Conservation (phyloP, 169 alveolate species). For the Cryptosporidium andersoni region DNA sequence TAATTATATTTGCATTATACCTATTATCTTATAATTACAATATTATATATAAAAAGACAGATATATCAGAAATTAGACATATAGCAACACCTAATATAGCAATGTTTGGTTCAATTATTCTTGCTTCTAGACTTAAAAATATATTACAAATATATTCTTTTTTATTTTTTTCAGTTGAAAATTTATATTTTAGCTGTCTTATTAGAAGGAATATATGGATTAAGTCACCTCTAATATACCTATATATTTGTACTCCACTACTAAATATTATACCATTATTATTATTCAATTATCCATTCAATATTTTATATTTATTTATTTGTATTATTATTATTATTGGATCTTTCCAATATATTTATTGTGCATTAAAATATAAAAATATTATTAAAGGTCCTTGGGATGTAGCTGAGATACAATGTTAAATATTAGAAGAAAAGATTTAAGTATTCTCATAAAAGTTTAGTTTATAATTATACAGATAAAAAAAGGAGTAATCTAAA, state of each 20-base stretch:
- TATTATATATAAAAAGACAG: conserved; percentile 29
- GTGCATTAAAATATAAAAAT: conserved; percentile 31
- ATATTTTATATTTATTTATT: conserved; percentile 21
- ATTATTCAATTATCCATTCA: conserved; percentile 55
- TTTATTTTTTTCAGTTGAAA: conserved; percentile 45
- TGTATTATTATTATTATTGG: conserved; percentile 53
- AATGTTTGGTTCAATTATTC: conserved; percentile 65
- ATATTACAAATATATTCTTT: conserved; percentile 57
- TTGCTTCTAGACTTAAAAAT: conserved; percentile 68
- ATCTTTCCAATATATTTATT: conserved; percentile 36
- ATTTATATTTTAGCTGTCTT: conserved; percentile 51
- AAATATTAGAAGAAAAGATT: background rate
- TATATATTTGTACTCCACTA: conserved; percentile 47
- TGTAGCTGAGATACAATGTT: conserved; percentile 51
- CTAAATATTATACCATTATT: conserved; percentile 51
- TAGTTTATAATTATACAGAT: too few relatives aligned
- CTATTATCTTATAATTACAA: conserved; percentile 44
- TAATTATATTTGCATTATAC: conserved; percentile 33
- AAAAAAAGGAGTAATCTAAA: too few relatives aligned
- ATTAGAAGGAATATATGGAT: conserved; percentile 53
- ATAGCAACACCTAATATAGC: conserved; percentile 45
- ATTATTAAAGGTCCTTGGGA: conserved; percentile 69
- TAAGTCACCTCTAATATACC: conserved; percentile 38
- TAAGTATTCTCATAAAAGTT: background rate
- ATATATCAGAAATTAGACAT: conserved; percentile 44